These are phyloP conservation scores for Corymbia maculata DNA, from an alignment of 345 rosid genomes.

Conservation along the genomic window DNA sequence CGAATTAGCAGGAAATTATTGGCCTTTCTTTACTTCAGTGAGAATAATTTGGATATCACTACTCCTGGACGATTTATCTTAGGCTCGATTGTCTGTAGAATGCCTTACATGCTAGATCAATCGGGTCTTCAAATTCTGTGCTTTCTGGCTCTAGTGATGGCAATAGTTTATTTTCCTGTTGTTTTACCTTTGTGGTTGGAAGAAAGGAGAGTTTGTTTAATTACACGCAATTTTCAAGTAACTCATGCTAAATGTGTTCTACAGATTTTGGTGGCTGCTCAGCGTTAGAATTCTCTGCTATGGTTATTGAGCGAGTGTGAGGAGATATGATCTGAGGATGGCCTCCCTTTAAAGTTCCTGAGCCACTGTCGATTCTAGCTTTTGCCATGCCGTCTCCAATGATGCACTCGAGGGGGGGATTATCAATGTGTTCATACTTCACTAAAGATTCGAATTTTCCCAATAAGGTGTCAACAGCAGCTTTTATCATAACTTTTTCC, in stretches of 20 bases:
- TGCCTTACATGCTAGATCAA: not conserved
- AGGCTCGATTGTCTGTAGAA: not conserved
- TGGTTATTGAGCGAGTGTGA: not conserved
- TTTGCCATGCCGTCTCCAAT: constrained; percentile 16
- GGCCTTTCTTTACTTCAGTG: not conserved
- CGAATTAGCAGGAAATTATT: not conserved
- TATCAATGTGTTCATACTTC: constrained; percentile 11
- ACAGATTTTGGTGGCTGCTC: not conserved
- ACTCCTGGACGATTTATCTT: not conserved
- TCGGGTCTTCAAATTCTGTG: not conserved
- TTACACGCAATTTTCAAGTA: not conserved
- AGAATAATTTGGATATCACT: not conserved
- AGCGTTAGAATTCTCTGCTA: not conserved
- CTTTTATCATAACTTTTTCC: not conserved
- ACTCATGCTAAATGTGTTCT: not conserved
- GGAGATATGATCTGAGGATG: not conserved
- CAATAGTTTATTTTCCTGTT: not conserved
- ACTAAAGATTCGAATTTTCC: constrained; percentile 5
- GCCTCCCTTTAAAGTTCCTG: not conserved
- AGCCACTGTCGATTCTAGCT: not conserved
- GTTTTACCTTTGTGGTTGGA: not conserved
- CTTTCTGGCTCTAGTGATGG: not conserved
- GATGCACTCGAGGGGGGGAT: constrained; percentile 14
- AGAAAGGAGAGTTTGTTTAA: not conserved
- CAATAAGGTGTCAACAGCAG: constrained; percentile 14